Base-by-base conservation (phyloP, 805 yeast genomes). In the Nakazawaea wyomingensis region DNA sequence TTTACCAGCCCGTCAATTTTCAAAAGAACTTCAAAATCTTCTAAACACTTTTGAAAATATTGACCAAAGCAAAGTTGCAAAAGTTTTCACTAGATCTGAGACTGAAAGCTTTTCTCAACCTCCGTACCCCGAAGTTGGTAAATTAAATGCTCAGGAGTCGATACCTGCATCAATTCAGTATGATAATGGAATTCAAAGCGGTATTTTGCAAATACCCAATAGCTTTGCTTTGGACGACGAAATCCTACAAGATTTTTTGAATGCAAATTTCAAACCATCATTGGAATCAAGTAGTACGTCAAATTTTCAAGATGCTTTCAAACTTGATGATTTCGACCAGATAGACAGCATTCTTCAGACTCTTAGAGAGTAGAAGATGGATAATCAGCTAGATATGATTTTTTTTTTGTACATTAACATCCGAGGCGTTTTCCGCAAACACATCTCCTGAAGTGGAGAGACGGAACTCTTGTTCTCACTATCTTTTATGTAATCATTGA, bases 171-270 rank as follows among this genome's bases (percentile, higher is more conserved):
- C 21, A 32, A 19, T 17, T 10, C 7, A 17, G 9, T 22, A 32
- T 11, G 11, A n/a, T 32, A 17, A 5, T 11, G 27, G 27, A 24
- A 24, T 9, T 24, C 27, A 24, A 24, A 32, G 18, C 11, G 28
- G 24, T 22, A 20, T 41, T 10, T 34, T 41, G 17, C 39, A 41
- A 22, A 18, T 35, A 8, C 39, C 21, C 18, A 34, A 21, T 13
- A 32, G 9, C 19, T 42, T 18, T 30, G 37, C 37, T 18, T 32
- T 42, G 27, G 41, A 42, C 18, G 41, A 42, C 14, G 45, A 33
- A 11, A 26, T 37, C 13, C 27, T 43, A 21, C 34, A 17, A 19
- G 34, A 28, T 19, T 43, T 43, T 26, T 43, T 43, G 24, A 37
- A 33, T 19, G 26, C 37, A 20, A 33, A 43, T 27, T 33, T 43